Evolutionary conservation across 179 eudicot species (phyloP).

Genomic region (Spinacia oleracea): DNA sequence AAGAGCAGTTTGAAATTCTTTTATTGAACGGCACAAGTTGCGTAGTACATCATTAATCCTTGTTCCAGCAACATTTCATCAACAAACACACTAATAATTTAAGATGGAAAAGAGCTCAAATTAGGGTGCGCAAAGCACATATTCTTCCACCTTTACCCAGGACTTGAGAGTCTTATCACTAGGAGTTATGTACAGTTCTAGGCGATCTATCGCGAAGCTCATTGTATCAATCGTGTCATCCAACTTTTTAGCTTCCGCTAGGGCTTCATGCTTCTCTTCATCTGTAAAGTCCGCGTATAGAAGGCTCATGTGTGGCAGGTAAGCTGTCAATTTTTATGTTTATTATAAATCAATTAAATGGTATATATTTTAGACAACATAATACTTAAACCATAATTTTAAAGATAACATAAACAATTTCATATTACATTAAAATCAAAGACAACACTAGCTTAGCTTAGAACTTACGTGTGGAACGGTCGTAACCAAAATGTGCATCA

Average conservation of each 20-base stretch:
- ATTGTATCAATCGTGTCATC: conserved; percentile 56
- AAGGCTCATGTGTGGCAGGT: conserved; percentile 86
- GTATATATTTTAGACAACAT: too few species aligned
- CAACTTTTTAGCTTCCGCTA: conserved; percentile 55
- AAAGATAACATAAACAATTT: too few species aligned
- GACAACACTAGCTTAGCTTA: not conserved
- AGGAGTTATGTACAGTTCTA: conserved; percentile 62
- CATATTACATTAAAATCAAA: too few species aligned
- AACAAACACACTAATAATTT: too few species aligned
- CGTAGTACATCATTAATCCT: too few species aligned
- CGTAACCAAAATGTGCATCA: conserved; percentile 54
- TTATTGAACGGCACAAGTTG: too few species aligned
- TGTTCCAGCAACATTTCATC: too few species aligned
- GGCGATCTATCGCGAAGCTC: conserved; percentile 57
- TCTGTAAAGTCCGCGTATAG: conserved; percentile 64
- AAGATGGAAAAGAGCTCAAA: not conserved
- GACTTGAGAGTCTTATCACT: conserved; percentile 66
- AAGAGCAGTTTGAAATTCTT: too few species aligned
- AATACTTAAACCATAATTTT: too few species aligned
- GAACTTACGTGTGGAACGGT: conserved; percentile 53
- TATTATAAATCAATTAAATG: not conserved
- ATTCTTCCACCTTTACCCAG: conserved; percentile 67
- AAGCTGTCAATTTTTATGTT: conserved; percentile 46
- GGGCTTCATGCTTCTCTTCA: conserved; percentile 65
- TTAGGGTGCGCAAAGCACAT: conserved; percentile 30